Evolutionary conservation across 495 filamentous ascomycete species (phyloP).

Genomic region (Talaromyces stipitatus): DNA sequence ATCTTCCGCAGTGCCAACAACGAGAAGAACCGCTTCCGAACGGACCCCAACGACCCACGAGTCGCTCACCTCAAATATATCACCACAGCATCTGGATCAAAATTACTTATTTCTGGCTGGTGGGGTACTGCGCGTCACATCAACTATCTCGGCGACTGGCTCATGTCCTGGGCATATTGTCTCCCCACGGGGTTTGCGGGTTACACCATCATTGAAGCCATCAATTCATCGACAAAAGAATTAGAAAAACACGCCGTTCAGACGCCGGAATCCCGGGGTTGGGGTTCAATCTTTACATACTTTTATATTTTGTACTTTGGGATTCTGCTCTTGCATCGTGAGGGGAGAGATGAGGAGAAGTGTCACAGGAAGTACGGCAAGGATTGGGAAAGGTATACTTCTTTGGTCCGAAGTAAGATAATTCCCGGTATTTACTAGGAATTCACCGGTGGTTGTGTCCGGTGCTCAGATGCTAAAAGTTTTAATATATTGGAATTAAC

Average conservation of each 20-base stretch:
- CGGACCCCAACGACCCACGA: constrained; percentile 72
- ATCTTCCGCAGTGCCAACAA: constrained; percentile 91
- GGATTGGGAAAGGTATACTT: constrained; percentile 88
- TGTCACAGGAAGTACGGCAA: constrained; percentile 86
- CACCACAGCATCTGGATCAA: constrained; percentile 73
- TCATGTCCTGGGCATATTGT: constrained; percentile 87
- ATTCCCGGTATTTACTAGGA: constrained; percentile 84
- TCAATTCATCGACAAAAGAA: constrained; percentile 42
- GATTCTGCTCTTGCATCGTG: constrained; percentile 81
- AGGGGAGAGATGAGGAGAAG: constrained; percentile 86
- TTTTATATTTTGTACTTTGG: constrained; percentile 96
- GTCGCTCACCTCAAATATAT: constrained; percentile 81
- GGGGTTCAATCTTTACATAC: constrained; percentile 84
- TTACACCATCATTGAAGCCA: constrained; percentile 49
- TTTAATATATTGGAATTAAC: no score
- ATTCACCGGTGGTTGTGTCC: no score
- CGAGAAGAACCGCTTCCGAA: constrained; percentile 92
- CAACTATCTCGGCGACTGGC: constrained; percentile 97
- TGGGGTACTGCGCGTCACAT: constrained; percentile 91
- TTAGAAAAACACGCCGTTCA: constrained; percentile 54
- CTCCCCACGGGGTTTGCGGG: constrained; percentile 85
- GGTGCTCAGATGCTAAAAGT: not conserved
- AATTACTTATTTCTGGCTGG: constrained; percentile 83
- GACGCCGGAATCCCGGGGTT: constrained; percentile 61
- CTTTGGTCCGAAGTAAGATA: constrained; percentile 75